A percentile compares a stretch with the other conserved stretches of the same genome.
Evolutionary conservation across 2,329 filamentous ascomycete genomes (phyloP).

Genomic region (Stagonosporopsis vannaccii): DNA sequence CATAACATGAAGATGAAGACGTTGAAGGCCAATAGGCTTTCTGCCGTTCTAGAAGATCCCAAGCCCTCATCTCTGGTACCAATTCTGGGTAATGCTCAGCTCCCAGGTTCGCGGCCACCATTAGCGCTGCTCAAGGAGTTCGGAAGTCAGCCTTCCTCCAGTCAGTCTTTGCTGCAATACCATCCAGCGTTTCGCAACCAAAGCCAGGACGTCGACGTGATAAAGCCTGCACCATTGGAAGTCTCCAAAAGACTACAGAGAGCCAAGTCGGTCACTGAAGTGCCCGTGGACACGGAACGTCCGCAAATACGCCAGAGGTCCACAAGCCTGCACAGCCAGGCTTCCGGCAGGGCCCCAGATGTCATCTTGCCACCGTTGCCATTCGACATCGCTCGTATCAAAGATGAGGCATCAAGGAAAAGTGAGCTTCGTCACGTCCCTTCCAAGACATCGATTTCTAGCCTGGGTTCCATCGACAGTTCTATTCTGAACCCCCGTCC

Average conservation of each 20-base stretch:
- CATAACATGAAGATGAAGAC: conserved; percentile 39
- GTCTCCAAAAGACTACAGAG: conserved; percentile 28
- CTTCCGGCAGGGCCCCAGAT: conserved; percentile 50
- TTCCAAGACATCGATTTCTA: conserved; percentile 50
- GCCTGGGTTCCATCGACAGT: conserved; percentile 51
- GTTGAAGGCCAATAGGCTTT: conserved; percentile 36
- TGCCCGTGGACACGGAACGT: conserved; percentile 24
- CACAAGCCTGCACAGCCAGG: conserved; percentile 34
- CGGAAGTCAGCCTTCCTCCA: conserved; percentile 29
- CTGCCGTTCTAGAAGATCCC: conserved; percentile 52
- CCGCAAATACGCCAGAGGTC: conserved; percentile 36
- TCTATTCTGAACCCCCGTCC: conserved; percentile 50
- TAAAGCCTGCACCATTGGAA: conserved; percentile 6
- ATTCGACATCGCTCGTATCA: conserved; percentile 39
- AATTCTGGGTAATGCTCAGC: conserved; percentile 25
- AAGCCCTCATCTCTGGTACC: conserved; percentile 40
- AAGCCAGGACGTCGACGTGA: conserved; percentile 4
- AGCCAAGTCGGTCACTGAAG: conserved; percentile 36
- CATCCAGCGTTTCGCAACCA: conserved; percentile 39
- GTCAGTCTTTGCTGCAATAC: conserved; percentile 37
- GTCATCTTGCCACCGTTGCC: conserved; percentile 55
- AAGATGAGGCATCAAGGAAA: conserved; percentile 28
- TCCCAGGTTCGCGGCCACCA: conserved; percentile 14
- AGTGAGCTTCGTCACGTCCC: conserved; percentile 41
- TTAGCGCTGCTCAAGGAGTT: conserved; percentile 26